These are phyloP conservation scores for Blastobotrys americana DNA, from an alignment of 805 yeast genomes.

Conservation along the genomic window DNA sequence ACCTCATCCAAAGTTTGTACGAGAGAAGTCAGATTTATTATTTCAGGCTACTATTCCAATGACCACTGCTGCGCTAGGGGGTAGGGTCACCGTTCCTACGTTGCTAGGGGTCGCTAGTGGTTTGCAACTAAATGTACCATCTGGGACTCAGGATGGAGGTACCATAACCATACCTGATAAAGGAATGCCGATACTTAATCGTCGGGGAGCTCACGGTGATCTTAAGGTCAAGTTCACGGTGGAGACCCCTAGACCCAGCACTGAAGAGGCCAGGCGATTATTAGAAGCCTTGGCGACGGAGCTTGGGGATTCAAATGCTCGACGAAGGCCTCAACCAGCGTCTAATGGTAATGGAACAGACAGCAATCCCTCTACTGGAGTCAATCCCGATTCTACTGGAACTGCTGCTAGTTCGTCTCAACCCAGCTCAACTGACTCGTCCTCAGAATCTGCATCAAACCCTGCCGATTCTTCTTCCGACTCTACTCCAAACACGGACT, in stretches of 20 bases:
- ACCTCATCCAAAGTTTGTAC: slow-evolving; percentile 62
- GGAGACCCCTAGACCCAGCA: slow-evolving; percentile 63
- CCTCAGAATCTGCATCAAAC: not conserved
- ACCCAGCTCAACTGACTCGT: slow-evolving; percentile 2
- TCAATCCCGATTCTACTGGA: slow-evolving; percentile 10
- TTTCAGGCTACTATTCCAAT: slow-evolving; percentile 65
- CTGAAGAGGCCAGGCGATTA: slow-evolving; percentile 79
- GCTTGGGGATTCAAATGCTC: slow-evolving; percentile 71
- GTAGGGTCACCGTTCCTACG: slow-evolving; percentile 84
- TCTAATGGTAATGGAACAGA: slow-evolving; percentile 14
- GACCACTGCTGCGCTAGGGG: slow-evolving; percentile 97
- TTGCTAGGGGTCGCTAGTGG: slow-evolving; percentile 55
- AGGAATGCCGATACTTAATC: slow-evolving; percentile 69
- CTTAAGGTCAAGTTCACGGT: slow-evolving; percentile 69
- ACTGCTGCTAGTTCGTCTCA: not conserved
- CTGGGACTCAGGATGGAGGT: slow-evolving; percentile 77
- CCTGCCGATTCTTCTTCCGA: not conserved
- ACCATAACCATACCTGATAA: slow-evolving; percentile 69
- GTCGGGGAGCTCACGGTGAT: slow-evolving; percentile 62
- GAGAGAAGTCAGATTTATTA: slow-evolving; percentile 61
- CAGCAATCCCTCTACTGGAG: slow-evolving; percentile 13
- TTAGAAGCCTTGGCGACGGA: slow-evolving; percentile 94
- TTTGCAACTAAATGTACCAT: slow-evolving; percentile 69
- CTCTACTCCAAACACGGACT: slow-evolving; percentile 6
- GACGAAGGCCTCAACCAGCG: slow-evolving; percentile 33